Conservation (phyloP, 169 alveolate species). For the Cryptosporidium baileyi region DNA sequence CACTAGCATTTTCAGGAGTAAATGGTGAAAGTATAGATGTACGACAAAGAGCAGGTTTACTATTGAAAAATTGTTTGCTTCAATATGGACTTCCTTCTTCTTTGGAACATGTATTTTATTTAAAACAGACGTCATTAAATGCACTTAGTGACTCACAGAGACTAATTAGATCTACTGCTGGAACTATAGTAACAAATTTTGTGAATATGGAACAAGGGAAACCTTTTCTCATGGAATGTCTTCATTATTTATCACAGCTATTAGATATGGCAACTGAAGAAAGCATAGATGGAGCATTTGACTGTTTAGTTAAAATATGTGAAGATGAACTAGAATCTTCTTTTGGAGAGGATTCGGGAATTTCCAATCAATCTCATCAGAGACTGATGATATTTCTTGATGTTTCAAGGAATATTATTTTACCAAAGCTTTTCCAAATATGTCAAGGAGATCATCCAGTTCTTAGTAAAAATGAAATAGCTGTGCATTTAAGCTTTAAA, state of each 20-base stretch:
- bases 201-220: conserved; percentile 77
- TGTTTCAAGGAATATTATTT: conserved; percentile 33
- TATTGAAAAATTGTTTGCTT: conserved; percentile 75
- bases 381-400: conserved; percentile 27
- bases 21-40: conserved; percentile 71
- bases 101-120: conserved; percentile 69
- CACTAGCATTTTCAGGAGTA: conserved; percentile 26
- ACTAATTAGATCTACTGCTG: conserved; percentile 78
- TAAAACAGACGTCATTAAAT: conserved; percentile 60
- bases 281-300: conserved; percentile 79
- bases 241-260: conserved; percentile 74
- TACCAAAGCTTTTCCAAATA: conserved; percentile 26
- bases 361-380: not conserved
- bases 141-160: conserved; percentile 72
- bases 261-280: conserved; percentile 75
- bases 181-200: conserved; percentile 78
- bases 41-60: conserved; percentile 82
- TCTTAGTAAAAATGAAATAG: conserved; percentile 24
- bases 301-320: conserved; percentile 74
- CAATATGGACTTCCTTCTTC: conserved; percentile 71
- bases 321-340: conserved; percentile 75
- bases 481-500: conserved; percentile 3
- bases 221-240: conserved; percentile 76
- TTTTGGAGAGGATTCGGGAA: conserved; percentile 62
- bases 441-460: conserved; percentile 40